phyloP scores from a whole-genome alignment of 169 alveolate genomes.

The Plasmodium sp. region DNA sequence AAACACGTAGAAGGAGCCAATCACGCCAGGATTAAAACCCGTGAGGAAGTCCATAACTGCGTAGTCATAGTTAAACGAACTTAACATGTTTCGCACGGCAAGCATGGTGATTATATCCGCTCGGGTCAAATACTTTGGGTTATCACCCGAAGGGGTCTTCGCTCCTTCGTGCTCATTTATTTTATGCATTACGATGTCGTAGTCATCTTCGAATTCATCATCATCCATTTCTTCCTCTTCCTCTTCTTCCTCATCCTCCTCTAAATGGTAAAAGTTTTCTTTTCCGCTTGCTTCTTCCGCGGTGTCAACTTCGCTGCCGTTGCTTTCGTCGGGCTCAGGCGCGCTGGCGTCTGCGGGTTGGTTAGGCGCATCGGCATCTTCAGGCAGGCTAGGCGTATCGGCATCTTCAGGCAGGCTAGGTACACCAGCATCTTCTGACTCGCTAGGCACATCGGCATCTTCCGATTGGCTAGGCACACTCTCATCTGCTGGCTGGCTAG shows the following conservation, averaged over 20 bases:
- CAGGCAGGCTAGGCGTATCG: no score
- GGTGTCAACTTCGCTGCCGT: background rate
- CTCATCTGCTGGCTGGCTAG: background rate
- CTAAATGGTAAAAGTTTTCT: background rate
- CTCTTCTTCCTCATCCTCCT: background rate
- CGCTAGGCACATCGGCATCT: background rate
- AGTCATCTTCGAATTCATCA: background rate
- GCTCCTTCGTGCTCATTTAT: background rate
- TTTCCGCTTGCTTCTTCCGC: background rate
- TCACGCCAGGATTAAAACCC: background rate
- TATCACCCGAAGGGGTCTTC: background rate
- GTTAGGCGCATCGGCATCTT: no score
- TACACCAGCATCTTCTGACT: no score
- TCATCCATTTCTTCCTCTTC: background rate
- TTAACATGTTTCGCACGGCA: background rate
- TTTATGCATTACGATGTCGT: background rate
- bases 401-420: no score
- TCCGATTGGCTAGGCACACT: background rate
- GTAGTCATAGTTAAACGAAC: constrained; percentile 4
- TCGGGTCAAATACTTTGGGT: background rate
- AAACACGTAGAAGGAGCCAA: background rate
- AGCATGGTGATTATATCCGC: background rate
- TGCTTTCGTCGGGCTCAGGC: background rate
- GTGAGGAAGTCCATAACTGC: background rate
- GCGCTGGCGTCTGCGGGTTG: background rate